A percentile compares a stretch with the other conserved stretches of the same genome.
These are phyloP conservation scores for Neoboletus magnificus DNA, from an alignment of 768 basidiomycete genomes.

Conservation along the genomic window DNA sequence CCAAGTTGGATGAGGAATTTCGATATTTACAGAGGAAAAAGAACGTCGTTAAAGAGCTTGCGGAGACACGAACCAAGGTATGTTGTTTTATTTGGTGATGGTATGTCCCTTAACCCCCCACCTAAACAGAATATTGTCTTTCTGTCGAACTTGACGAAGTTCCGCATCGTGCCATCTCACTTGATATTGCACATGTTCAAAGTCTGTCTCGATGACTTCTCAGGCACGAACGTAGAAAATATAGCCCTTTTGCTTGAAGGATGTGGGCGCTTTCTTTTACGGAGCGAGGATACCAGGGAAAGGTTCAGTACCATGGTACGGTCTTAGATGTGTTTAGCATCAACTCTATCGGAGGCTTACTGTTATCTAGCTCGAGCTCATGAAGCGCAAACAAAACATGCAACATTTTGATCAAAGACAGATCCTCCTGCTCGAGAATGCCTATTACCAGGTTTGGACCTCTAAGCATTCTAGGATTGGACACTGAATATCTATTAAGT, in stretches of 20 bases:
- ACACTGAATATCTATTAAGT: conserved; percentile 46
- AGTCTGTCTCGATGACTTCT: conserved; percentile 95
- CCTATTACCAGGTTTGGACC: conserved; percentile 83
- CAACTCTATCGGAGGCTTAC: conserved; percentile 7
- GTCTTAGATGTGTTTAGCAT: background rate
- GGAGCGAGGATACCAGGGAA: conserved; percentile 83
- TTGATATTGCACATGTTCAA: conserved; percentile 95
- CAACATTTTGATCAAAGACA: conserved; percentile 93
- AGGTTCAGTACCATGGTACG: conserved; percentile 85
- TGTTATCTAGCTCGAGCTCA: conserved; percentile 74
- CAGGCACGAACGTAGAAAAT: conserved; percentile 90
- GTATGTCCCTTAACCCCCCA: background rate
- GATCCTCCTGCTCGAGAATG: conserved; percentile 88
- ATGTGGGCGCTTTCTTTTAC: conserved; percentile 87
- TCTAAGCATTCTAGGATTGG: background rate
- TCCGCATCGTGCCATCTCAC: conserved; percentile 85
- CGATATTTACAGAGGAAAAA: conserved; percentile 93
- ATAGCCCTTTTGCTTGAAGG: conserved; percentile 88
- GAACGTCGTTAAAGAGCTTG: conserved; percentile 85
- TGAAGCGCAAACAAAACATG: conserved; percentile 91
- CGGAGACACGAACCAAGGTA: conserved; percentile 84
- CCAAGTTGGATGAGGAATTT: conserved; percentile 93
- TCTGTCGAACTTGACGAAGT: conserved; percentile 93
- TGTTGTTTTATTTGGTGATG: conserved; percentile 5
- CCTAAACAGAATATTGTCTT: conserved; percentile 77